Conservation (phyloP, 495 filamentous ascomycete genomes). For the Talaromyces wortmannii region DNA sequence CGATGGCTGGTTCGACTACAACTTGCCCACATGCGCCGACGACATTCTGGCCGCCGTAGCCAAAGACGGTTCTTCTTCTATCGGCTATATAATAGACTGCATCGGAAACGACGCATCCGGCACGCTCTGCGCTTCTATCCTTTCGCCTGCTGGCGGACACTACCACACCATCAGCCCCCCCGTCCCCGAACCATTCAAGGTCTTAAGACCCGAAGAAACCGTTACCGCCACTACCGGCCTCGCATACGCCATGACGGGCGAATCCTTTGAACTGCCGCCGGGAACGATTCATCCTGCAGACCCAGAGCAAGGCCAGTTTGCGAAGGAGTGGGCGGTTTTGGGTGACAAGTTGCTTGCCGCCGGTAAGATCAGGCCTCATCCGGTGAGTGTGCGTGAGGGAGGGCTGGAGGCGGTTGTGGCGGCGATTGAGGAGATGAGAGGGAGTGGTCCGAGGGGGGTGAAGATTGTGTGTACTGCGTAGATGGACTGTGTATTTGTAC, state of each 20-base stretch:
- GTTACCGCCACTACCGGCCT: constrained; percentile 19
- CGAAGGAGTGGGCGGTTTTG: constrained; percentile 20
- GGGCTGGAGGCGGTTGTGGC: constrained; percentile 17
- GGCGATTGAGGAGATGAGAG: no score
- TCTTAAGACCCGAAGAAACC: constrained; percentile 14
- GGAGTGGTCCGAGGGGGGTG: no score
- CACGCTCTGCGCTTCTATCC: constrained; percentile 5
- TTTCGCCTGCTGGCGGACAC: constrained; percentile 12
- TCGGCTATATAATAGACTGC: constrained; percentile 15
- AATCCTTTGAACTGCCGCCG: constrained; percentile 11
- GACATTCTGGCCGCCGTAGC: constrained; percentile 9
- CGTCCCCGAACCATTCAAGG: constrained; percentile 9
- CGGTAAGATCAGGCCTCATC: constrained; percentile 37
- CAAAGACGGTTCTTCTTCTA: background rate
- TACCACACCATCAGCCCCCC: constrained; percentile 9
- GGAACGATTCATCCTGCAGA: constrained; percentile 10
- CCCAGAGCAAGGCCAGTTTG: constrained; percentile 12
- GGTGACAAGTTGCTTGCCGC: constrained; percentile 30
- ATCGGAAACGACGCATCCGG: constrained; percentile 5
- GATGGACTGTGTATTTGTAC: no score
- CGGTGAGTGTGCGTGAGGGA: constrained; percentile 22
- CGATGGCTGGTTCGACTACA: constrained; percentile 23
- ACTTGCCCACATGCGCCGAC: constrained; percentile 3
- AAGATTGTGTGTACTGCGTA: no score
- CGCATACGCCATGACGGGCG: constrained; percentile 15